Evolutionary conservation across 148 eudicot genomes (phyloP).

Genomic region (Fallopia convolvulus): DNA sequence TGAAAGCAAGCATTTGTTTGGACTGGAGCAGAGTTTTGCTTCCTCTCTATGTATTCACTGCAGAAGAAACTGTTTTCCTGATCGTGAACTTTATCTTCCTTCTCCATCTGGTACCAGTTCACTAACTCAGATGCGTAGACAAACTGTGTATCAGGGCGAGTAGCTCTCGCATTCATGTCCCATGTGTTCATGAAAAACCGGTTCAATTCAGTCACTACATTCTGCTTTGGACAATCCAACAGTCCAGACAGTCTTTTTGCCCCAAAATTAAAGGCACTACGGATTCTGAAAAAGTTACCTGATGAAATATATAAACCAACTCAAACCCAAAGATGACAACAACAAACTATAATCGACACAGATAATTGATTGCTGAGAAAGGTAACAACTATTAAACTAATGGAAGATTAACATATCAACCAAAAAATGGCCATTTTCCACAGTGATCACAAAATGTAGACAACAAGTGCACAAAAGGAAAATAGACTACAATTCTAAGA

Average conservation of each 20-base stretch:
- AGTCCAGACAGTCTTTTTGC: constrained; percentile 74
- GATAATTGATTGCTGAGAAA: background rate
- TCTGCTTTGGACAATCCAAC: constrained; percentile 71
- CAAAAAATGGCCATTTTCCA: background rate
- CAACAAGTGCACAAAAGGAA: background rate
- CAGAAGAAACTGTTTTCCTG: constrained; percentile 9
- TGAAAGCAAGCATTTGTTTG: background rate
- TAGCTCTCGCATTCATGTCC: constrained; percentile 82
- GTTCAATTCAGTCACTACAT: constrained; percentile 53
- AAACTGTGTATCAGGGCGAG: constrained; percentile 65
- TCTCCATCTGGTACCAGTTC: background rate
- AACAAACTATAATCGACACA: background rate
- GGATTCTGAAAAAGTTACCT: constrained; percentile 89
- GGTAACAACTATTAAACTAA: background rate
- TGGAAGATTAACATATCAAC: background rate
- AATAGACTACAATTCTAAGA: background rate
- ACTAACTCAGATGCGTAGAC: constrained; percentile 19
- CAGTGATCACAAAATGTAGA: background rate
- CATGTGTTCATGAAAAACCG: constrained; percentile 80
- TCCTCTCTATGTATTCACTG: constrained; percentile 8
- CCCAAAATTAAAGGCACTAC: constrained; percentile 88
- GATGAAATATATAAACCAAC: constrained; percentile 6
- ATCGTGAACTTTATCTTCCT: constrained; percentile 15
- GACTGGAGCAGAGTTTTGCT: constrained; percentile 2
- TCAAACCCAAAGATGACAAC: background rate